A percentile compares a stretch with the other conserved stretches of the same genome.
Evolutionary conservation across 306 rosid genomes (phyloP).

Genomic region (Trichosanthes truncata): DNA sequence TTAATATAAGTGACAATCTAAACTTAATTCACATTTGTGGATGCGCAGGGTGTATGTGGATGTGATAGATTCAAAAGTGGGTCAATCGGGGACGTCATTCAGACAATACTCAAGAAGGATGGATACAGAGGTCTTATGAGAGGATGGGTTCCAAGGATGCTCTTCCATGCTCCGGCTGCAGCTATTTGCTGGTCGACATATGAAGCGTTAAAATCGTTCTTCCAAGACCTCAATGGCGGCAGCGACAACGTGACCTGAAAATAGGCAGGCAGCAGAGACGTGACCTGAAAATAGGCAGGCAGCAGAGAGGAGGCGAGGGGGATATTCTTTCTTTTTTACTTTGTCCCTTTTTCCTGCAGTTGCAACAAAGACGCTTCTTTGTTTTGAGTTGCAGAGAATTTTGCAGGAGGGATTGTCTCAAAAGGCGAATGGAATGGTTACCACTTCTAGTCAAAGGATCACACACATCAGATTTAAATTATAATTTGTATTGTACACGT

Average conservation of each 20-base stretch:
- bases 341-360: neutral
- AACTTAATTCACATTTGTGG: neutral
- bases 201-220: constrained; percentile 77
- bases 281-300: too few species aligned
- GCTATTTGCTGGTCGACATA: constrained; percentile 98
- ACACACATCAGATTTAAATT: neutral
- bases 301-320: neutral
- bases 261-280: neutral
- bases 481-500: constrained; percentile 1
- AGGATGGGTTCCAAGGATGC: constrained; percentile 97
- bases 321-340: neutral
- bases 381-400: neutral
- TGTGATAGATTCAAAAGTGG: constrained; percentile 84
- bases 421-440: neutral
- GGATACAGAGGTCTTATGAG: constrained; percentile 81
- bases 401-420: neutral
- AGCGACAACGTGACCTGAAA: constrained; percentile 31
- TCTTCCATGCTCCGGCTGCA: constrained; percentile 97
- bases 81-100: constrained; percentile 63
- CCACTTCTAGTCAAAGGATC: neutral
- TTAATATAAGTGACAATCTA: neutral
- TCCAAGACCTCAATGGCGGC: constrained; percentile 45
- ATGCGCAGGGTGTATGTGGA: constrained; percentile 79
- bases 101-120: constrained; percentile 64
- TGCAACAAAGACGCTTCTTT: too few species aligned